Evolutionary conservation across 1,139 yeast genomes (phyloP), one percentile per base, ranked within the genome.

Genomic region (Blastobotrys malaysiensis): DNA sequence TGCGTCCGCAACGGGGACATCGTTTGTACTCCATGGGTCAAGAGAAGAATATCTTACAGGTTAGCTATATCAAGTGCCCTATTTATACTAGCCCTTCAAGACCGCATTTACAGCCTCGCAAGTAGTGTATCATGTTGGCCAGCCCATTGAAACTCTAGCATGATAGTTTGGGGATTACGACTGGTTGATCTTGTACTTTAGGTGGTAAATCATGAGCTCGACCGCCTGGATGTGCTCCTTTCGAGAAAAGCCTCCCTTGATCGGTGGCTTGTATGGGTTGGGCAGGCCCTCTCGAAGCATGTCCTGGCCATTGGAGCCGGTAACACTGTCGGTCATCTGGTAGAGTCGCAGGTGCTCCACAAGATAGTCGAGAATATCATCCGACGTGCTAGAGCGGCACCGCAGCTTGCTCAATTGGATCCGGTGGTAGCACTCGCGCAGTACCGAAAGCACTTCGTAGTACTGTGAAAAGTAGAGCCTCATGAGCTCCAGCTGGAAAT

Each of bases 261-360:
- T 48, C 6, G 54, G 54, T 9, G 54, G 54, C 46, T 48, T 48
- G 31, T 52, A 52, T 14, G 46, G 47, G 13, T 50, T 24, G 6
- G 54, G 50, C 48, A 52, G 16, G 6, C 54, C 54, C 6, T 48
- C 51, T 9, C 27, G 27, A 14, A 52, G 31, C 45, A 52, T 16
- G 13, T 52, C 50, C 48, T 46, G 49, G 26, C 51, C 54, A 22
- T 52, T 51, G n/a, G 22, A 26, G 5, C 54, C 54, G 11, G 54
- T 51, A 43, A 52, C 43, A 14, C 51, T 48, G 11, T 52, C 54
- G 21, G 39, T 26, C 26, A 16, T 19, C 9, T 36, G 18, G 20
- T 52, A 52, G 18, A 52, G 45, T 24, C 51, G 44, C 4, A 48
- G 18, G 45, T 52, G 54, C 26, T 52, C 54, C n/a, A 20, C 48